phyloP scores from a whole-genome alignment of 306 rosid genomes.

The Oemleria cerasiformis region DNA sequence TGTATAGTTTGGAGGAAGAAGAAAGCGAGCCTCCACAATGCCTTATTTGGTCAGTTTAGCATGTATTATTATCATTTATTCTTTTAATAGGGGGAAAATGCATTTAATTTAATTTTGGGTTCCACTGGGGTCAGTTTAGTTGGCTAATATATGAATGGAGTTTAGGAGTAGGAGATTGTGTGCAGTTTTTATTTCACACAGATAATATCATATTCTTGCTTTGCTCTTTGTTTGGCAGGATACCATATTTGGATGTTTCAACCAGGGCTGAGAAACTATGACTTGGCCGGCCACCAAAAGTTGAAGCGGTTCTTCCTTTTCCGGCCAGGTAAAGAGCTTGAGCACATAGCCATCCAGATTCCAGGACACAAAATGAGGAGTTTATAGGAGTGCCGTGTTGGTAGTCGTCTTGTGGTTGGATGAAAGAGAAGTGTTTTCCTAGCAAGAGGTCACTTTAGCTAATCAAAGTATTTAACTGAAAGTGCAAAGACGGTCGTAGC shows the following conservation, averaged over 20 bases:
- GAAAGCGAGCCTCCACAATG: slow-evolving; percentile 41
- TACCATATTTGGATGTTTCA: neutral
- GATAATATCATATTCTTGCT: neutral
- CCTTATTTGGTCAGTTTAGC: too few relatives aligned
- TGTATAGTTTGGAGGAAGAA: slow-evolving; percentile 42
- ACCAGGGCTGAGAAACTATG: neutral
- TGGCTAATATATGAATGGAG: neutral
- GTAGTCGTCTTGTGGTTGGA: too few relatives aligned
- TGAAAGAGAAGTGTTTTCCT: too few relatives aligned
- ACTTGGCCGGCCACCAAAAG: neutral
- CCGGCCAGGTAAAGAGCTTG: too few relatives aligned
- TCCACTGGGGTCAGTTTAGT: neutral
- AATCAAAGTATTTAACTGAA: too few relatives aligned
- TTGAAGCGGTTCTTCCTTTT: too few relatives aligned
- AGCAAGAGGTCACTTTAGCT: too few relatives aligned
- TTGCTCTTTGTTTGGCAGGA: neutral
- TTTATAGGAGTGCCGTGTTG: too few relatives aligned
- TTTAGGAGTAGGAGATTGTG: neutral
- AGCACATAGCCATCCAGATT: too few relatives aligned
- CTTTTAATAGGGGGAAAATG: neutral
- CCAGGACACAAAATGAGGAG: too few relatives aligned
- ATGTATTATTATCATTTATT: neutral
- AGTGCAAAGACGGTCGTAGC: too few relatives aligned
- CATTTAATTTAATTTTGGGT: neutral
- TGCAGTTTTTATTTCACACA: neutral